Base-by-base conservation (phyloP, 305 asterid genomes). In the Fraxinus ornus region DNA sequence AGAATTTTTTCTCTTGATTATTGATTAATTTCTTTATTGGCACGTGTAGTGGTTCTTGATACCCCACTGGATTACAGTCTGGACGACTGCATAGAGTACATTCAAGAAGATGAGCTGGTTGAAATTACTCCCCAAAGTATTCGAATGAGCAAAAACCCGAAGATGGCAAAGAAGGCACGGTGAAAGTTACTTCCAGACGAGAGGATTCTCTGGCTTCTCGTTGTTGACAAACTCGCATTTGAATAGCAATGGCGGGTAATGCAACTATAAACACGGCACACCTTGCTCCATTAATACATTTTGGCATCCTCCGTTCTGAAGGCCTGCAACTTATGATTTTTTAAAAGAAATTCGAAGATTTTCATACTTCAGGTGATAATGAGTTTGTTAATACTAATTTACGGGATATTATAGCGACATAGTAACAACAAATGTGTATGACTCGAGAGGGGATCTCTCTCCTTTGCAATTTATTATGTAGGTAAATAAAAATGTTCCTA, bases 71-170 rank as follows among this genome's bases (percentile, higher is more conserved):
- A 91, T 68, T 97, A 89, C 89, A 94, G 99, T 88, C 86, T 97
- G 79, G 99, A 97, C 52, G 99, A 97, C 89, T 97, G 99, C 95
- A 97, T 97, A 73, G 99, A 97, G 86, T 97, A 97, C 91, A 97
- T 97, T 87, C 98, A 97, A 92, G 98, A 97, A 90, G 99, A 94
- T 4, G 99, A 97, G 86, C 95, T 97, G 76, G 99, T 97, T 81
- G 99, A 97, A 85, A 97, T 97, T 68, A 93, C 98, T 36, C 99
- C 99, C 32, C 33, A 80, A 32, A 97, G 98, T 89, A 92, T 94
- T 66, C 92, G 98, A 76, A 97, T 93, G 97, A 89, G 94, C 93
- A 97, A 97, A 82, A 97, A 94, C 83, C 97, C 91, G 4, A 97
- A 94, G 88, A 36, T 80, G 28, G 13, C 85, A 13, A 94, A 91